A percentile compares a stretch with the other conserved stretches of the same genome.
Conservation (phyloP, 257 asterid species). For the Capsicum chinense region DNA sequence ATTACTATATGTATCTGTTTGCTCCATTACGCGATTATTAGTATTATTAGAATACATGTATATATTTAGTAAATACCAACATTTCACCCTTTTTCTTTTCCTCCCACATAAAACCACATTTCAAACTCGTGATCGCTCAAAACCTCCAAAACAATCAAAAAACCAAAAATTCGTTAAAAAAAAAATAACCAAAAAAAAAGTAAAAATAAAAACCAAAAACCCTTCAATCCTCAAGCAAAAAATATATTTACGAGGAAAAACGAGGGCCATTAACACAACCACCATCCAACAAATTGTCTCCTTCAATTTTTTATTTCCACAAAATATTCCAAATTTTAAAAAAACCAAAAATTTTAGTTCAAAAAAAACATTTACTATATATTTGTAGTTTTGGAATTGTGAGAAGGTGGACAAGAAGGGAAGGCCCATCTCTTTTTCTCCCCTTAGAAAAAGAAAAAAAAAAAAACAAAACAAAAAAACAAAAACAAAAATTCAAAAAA, state of each 20-base stretch:
- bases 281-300: neutral
- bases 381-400: slow-evolving; percentile 33
- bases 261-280: neutral
- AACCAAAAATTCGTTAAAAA: neutral
- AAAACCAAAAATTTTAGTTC: neutral
- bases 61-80: neutral
- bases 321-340: neutral
- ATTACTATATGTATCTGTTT: neutral
- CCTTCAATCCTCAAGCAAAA: neutral
- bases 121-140: neutral
- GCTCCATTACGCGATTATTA: neutral
- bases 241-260: neutral
- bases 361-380: neutral
- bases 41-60: neutral
- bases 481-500: no score
- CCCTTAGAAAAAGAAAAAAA: neutral
- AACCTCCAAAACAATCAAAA: neutral
- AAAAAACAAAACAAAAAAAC: no score
- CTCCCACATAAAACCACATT: neutral
- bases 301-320: neutral
- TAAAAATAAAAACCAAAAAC: neutral
- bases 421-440: slow-evolving; percentile 26
- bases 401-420: slow-evolving; percentile 34
- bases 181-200: no score
- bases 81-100: neutral